Percentiles rank a stretch among this genome's conserved stretches.
Conservation (phyloP, 192 early-diverging fungal species). For the Gryganskiella cystojenkinii region DNA sequence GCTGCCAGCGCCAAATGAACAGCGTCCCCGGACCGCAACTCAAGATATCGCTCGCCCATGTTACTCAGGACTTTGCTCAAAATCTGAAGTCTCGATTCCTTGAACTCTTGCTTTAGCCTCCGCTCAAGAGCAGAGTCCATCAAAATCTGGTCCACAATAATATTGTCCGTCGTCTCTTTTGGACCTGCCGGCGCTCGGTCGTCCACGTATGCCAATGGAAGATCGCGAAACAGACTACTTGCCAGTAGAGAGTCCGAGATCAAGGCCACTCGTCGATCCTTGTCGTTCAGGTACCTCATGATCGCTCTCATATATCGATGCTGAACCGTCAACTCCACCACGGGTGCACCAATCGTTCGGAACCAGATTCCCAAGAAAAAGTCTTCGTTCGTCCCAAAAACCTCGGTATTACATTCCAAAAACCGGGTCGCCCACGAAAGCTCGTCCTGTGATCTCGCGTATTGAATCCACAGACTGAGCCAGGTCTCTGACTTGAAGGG, state of each 20-base stretch:
- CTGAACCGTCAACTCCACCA: conserved; percentile 34
- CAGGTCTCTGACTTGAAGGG: conserved; percentile 11
- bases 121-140: neutral
- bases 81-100: conserved; percentile 15
- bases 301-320: conserved; percentile 14
- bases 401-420: conserved; percentile 1
- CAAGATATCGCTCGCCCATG: conserved; percentile 35
- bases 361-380: conserved; percentile 32
- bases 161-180: neutral
- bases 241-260: neutral
- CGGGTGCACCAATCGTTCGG: conserved; percentile 15
- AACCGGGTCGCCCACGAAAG: conserved; percentile 27
- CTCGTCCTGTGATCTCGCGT: conserved; percentile 16
- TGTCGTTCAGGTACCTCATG: neutral
- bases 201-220: conserved; percentile 16
- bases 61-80: conserved; percentile 26
- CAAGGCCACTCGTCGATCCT: neutral
- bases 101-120: conserved; percentile 18
- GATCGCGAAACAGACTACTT: conserved; percentile 9
- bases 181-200: neutral
- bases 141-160: neutral
- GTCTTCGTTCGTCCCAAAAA: conserved; percentile 22
- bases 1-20: neutral
- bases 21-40: neutral
- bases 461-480: conserved; percentile 17